Percentiles rank a stretch among this genome's conserved stretches.
phyloP scores from a whole-genome alignment of 1,284 basidiomycete species.

The Apiotrichum brassicae region DNA sequence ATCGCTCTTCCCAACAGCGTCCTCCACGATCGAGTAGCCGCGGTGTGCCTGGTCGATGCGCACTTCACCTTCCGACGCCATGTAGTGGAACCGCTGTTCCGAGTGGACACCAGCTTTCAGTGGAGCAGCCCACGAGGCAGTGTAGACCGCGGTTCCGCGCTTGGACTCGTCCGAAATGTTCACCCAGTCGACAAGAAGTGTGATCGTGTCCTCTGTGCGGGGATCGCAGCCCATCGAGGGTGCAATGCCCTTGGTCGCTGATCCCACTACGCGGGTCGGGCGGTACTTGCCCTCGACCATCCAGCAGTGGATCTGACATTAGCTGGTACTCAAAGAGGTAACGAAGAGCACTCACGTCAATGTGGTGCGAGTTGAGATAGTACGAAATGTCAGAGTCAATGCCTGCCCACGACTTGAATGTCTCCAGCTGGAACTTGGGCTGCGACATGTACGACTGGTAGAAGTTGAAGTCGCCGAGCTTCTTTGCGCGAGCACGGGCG shows the following conservation, averaged over 20 bases:
- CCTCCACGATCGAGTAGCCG: slow-evolving; percentile 81
- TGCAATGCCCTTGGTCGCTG: slow-evolving; percentile 81
- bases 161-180: slow-evolving; percentile 63
- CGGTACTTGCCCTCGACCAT: slow-evolving; percentile 66
- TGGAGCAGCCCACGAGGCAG: slow-evolving; percentile 63
- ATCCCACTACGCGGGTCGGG: slow-evolving; percentile 78
- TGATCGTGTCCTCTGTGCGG: slow-evolving; percentile 86
- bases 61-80: slow-evolving; percentile 88
- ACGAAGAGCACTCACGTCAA: slow-evolving; percentile 47
- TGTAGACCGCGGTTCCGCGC: slow-evolving; percentile 61
- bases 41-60: slow-evolving; percentile 86
- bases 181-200: slow-evolving; percentile 86
- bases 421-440: slow-evolving; percentile 87
- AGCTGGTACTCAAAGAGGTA: slow-evolving; percentile 38
- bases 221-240: slow-evolving; percentile 61
- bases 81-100: slow-evolving; percentile 89
- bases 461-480: slow-evolving; percentile 86
- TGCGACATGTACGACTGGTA: slow-evolving; percentile 69
- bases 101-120: slow-evolving; percentile 59
- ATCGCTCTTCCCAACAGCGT: slow-evolving; percentile 58
- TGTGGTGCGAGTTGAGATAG: slow-evolving; percentile 90
- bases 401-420: slow-evolving; percentile 89
- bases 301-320: slow-evolving; percentile 68
- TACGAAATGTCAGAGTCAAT: slow-evolving; percentile 83
- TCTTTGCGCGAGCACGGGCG: slow-evolving; percentile 63